Evolutionary conservation across 306 rosid genomes (phyloP).

Genomic region (Arachis hypogaea): DNA sequence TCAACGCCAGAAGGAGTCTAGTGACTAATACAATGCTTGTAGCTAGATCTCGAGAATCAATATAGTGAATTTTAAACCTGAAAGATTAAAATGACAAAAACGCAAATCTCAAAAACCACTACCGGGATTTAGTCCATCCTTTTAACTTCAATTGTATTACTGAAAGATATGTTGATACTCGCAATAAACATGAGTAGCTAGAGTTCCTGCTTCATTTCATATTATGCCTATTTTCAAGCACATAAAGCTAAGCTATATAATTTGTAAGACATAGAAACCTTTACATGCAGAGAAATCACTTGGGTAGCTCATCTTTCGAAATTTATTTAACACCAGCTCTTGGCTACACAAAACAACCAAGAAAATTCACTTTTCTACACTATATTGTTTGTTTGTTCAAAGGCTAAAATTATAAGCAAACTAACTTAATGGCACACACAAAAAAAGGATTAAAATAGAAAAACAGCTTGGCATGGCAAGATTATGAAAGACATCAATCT

Average conservation of each 20-base stretch:
- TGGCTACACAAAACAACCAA: conserved; percentile 12
- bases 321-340: conserved; percentile 37
- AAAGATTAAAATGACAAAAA: too few species aligned
- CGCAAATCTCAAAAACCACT: too few species aligned
- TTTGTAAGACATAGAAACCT: not conserved
- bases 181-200: not conserved
- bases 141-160: too few species aligned
- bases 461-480: conserved; percentile 8
- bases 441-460: not conserved
- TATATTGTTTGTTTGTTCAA: not conserved
- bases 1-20: too few species aligned
- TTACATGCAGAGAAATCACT: not conserved
- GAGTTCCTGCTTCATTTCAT: not conserved
- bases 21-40: too few species aligned
- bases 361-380: conserved; percentile 1
- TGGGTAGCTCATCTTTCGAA: conserved; percentile 1
- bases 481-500: conserved; percentile 52
- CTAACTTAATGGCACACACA: not conserved
- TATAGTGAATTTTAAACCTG: too few species aligned
- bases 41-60: too few species aligned
- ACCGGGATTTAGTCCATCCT: too few species aligned
- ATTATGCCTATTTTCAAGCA: not conserved
- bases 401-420: conserved; percentile 27
- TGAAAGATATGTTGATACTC: too few species aligned
- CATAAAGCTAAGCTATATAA: not conserved